phyloP scores from a whole-genome alignment of 306 rosid species.

The Medicago lupulina region DNA sequence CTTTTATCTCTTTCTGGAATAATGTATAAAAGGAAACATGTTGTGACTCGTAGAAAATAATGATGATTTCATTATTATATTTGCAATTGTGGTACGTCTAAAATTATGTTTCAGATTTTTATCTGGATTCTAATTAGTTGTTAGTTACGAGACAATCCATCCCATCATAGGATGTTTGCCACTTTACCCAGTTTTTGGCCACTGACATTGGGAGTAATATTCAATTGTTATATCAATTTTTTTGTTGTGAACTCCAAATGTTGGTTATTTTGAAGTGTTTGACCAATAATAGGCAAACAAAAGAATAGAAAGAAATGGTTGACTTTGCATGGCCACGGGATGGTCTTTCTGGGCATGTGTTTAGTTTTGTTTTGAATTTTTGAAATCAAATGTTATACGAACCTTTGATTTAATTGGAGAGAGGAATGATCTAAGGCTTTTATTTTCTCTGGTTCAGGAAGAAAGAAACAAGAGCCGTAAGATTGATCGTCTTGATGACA shows the following conservation, averaged over 20 bases:
- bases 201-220: background rate
- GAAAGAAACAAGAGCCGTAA: slow-evolving; percentile 81
- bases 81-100: background rate
- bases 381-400: background rate
- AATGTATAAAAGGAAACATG: slow-evolving; percentile 2
- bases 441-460: slow-evolving; percentile 71
- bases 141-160: slow-evolving; percentile 9
- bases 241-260: background rate
- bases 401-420: slow-evolving; percentile 34
- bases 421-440: slow-evolving; percentile 40
- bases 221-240: slow-evolving; percentile 12
- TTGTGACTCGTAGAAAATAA: background rate
- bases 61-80: background rate
- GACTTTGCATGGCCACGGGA: slow-evolving; percentile 5
- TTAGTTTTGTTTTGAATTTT: background rate
- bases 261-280: slow-evolving; percentile 14
- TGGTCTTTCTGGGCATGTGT: slow-evolving; percentile 24
- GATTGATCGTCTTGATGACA: slow-evolving; percentile 75
- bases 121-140: slow-evolving; percentile 27
- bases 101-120: slow-evolving; percentile 29
- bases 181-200: slow-evolving; percentile 7
- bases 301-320: slow-evolving; percentile 10
- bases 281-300: slow-evolving; percentile 3
- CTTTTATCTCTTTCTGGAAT: slow-evolving; percentile 3
- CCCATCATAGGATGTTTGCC: slow-evolving; percentile 29